Conservation (phyloP, 805 yeast genomes). For the Maudiozyma turicensis region DNA sequence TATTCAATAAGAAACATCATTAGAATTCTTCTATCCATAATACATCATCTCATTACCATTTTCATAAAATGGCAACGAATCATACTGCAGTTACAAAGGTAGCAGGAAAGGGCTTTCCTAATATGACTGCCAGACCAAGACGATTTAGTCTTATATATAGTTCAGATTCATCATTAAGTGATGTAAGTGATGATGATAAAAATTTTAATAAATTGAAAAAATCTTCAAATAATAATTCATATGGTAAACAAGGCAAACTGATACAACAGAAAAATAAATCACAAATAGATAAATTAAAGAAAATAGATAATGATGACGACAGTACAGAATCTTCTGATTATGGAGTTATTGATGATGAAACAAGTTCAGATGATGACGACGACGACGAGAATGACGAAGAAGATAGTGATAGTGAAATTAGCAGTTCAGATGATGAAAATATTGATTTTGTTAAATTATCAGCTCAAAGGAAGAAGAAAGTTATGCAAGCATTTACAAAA, state of each 20-base stretch:
- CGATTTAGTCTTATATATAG: conserved; percentile 37
- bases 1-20: too few relatives aligned
- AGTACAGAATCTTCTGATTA: conserved; percentile 20
- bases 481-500: conserved; percentile 39
- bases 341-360: conserved; percentile 19
- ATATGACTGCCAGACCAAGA: conserved; percentile 25
- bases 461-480: conserved; percentile 52
- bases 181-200: conserved; percentile 28
- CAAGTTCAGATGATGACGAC: conserved; percentile 25
- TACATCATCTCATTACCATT: neutral
- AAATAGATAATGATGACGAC: conserved; percentile 12
- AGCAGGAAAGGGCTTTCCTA: conserved; percentile 3
- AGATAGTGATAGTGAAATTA: conserved; percentile 34
- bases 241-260: conserved; percentile 28
- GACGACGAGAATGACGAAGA: conserved; percentile 31
- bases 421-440: conserved; percentile 55
- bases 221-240: conserved; percentile 20
- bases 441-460: conserved; percentile 66
- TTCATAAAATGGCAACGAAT: neutral
- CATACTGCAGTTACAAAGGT: neutral
- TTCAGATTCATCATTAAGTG: conserved; percentile 34
- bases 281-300: conserved; percentile 13
- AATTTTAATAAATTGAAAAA: conserved; percentile 7
- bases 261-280: conserved; percentile 24
- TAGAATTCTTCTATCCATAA: neutral